Percentiles rank a stretch among this genome's conserved stretches.
phyloP scores from a whole-genome alignment of 2,329 filamentous ascomycete genomes.

The Aureobasidium subglaciale region DNA sequence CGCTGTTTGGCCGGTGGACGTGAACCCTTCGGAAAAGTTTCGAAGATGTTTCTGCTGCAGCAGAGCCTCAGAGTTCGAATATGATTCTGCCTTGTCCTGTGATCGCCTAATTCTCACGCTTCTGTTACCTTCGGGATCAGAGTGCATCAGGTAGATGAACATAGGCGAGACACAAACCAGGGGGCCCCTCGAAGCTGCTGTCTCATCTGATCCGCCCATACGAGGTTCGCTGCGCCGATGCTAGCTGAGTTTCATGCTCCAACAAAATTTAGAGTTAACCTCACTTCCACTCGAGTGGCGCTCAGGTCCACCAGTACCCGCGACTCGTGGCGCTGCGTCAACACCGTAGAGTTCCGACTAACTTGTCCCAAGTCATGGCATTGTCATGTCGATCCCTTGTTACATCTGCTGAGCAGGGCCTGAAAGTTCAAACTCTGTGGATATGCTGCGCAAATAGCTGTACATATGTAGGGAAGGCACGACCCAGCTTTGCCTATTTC shows the following conservation, averaged over 20 bases:
- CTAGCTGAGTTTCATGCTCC: conserved; percentile 2
- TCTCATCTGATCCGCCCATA: background rate
- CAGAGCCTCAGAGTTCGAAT: background rate
- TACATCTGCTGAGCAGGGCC: background rate
- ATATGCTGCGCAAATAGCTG: background rate
- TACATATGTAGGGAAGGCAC: conserved; percentile 2
- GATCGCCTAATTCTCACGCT: background rate
- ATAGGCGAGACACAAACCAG: background rate
- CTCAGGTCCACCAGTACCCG: background rate
- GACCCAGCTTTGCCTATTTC: background rate
- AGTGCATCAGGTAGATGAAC: background rate
- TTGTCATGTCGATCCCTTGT: background rate
- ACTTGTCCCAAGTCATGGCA: background rate
- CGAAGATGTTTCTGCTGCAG: background rate
- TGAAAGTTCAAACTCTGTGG: background rate
- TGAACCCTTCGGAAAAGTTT: background rate
- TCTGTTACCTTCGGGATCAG: background rate
- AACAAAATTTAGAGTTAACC: conserved; percentile 3
- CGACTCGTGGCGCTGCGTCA: conserved; percentile 1
- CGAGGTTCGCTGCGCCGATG: background rate
- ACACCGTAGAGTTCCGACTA: background rate
- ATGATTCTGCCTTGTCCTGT: background rate
- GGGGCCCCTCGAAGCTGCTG: background rate
- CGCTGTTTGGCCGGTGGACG: background rate
- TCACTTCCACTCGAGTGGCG: background rate